Evolutionary conservation across 1,284 basidiomycete genomes (phyloP).

Genomic region (Ganoderma boninense): DNA sequence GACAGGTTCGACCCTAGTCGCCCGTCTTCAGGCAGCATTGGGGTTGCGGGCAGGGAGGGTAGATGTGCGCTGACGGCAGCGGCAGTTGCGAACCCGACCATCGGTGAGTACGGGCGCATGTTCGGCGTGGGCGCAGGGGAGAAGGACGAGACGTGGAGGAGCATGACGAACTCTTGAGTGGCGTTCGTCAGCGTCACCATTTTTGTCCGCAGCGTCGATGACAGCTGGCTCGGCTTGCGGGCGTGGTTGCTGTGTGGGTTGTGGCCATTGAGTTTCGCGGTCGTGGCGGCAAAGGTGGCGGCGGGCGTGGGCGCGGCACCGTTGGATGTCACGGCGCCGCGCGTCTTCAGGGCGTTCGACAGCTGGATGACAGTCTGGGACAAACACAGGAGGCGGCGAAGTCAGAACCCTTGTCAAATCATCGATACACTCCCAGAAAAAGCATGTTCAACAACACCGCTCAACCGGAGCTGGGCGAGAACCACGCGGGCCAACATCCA

Average conservation of each 20-base stretch:
- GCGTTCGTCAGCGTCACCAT: constrained; percentile 79
- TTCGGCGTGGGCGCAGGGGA: constrained; percentile 63
- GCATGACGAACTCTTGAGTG: constrained; percentile 81
- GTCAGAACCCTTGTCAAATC: neutral
- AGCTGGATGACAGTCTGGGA: constrained; percentile 71
- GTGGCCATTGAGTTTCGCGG: neutral
- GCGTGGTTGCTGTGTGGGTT: constrained; percentile 42
- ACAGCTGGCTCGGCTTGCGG: constrained; percentile 45
- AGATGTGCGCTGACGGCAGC: constrained; percentile 24
- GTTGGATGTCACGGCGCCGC: constrained; percentile 46
- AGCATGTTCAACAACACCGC: constrained; percentile 16
- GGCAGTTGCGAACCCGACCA: constrained; percentile 40
- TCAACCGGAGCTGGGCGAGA: neutral
- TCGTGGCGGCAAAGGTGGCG: constrained; percentile 14
- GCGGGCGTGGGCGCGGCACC: constrained; percentile 15
- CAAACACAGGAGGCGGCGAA: constrained; percentile 7
- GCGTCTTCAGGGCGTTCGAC: constrained; percentile 69
- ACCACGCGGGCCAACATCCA: neutral
- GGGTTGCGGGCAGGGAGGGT: constrained; percentile 27
- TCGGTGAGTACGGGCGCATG: constrained; percentile 62
- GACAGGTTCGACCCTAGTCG: constrained; percentile 60
- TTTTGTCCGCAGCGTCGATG: constrained; percentile 65
- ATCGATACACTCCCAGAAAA: neutral
- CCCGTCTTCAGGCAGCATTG: constrained; percentile 48
- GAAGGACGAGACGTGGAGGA: constrained; percentile 83